These are phyloP conservation scores for Pistacia vera DNA, from an alignment of 345 rosid species.

Conservation along the genomic window DNA sequence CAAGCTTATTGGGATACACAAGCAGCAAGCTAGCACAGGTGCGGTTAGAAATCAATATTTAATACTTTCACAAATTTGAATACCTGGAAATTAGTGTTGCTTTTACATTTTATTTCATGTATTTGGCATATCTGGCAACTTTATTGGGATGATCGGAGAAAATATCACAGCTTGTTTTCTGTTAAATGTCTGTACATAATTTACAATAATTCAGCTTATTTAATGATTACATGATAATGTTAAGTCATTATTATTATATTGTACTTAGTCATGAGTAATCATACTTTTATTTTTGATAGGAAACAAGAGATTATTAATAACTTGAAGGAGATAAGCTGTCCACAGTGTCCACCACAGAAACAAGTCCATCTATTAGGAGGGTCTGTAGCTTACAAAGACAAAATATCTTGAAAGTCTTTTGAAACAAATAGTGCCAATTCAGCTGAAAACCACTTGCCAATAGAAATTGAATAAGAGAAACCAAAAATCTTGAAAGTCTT, in stretches of 20 bases:
- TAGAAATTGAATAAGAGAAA: too few species aligned
- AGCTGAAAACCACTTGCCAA: too few species aligned
- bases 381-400: too few species aligned
- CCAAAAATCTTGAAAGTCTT: too few species aligned
- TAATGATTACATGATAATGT: not conserved
- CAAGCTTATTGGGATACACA: constrained; percentile 75
- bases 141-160: not conserved
- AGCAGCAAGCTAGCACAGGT: constrained; percentile 96
- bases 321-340: too few species aligned
- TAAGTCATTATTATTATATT: not conserved
- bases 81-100: not conserved
- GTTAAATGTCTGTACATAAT: not conserved
- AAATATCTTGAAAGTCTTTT: too few species aligned
- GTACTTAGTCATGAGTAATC: not conserved
- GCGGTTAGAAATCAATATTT: constrained; percentile 19
- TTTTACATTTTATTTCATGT: not conserved
- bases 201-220: constrained; percentile 1
- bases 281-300: not conserved
- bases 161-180: not conserved
- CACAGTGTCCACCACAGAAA: too few species aligned
- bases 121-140: not conserved
- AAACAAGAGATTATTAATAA: too few species aligned
- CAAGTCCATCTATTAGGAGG: too few species aligned
- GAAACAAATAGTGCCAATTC: too few species aligned
- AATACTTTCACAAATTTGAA: constrained; percentile 10